Evolutionary conservation across 139 green algal genomes (phyloP).

Genomic region (Nannochloris sp.): DNA sequence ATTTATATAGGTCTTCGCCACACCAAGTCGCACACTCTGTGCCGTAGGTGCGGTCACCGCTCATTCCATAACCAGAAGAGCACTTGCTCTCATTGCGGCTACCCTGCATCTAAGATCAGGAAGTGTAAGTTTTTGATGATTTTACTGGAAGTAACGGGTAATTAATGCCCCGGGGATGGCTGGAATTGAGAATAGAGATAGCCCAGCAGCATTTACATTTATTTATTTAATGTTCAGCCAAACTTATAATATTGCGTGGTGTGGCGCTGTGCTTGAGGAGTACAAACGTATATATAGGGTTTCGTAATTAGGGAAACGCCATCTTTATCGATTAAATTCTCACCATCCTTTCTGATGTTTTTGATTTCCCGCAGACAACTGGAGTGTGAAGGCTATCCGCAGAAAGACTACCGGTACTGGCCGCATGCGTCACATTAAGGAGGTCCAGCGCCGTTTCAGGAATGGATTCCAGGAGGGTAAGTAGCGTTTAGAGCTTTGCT

Average conservation of each 20-base stretch:
- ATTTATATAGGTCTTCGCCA: conserved; percentile 82
- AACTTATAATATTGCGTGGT: too few species aligned
- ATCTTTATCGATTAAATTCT: too few species aligned
- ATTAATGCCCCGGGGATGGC: too few species aligned
- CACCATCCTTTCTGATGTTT: too few species aligned
- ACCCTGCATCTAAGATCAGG: conserved; percentile 85
- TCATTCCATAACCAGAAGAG: conserved; percentile 96
- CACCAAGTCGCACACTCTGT: conserved; percentile 98
- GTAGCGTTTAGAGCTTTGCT: too few species aligned
- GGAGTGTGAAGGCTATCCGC: conserved; percentile 93
- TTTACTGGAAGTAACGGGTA: too few species aligned
- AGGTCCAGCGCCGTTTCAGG: conserved; percentile 83
- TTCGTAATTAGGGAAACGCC: too few species aligned
- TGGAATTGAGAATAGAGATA: too few species aligned
- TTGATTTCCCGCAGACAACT: conserved; percentile 90
- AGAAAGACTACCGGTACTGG: conserved; percentile 97
- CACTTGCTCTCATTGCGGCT: conserved; percentile 86
- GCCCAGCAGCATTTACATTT: too few species aligned
- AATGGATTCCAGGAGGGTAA: conserved; percentile 93
- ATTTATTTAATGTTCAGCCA: too few species aligned
- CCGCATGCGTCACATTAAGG: conserved; percentile 91
- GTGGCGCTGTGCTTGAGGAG: too few species aligned
- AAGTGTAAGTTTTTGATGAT: conserved; percentile 96
- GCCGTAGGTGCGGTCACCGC: conserved; percentile 80
- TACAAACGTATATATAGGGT: too few species aligned